Conservation (phyloP, 805 yeast genomes). For the Wickerhamiella slavikovae region DNA sequence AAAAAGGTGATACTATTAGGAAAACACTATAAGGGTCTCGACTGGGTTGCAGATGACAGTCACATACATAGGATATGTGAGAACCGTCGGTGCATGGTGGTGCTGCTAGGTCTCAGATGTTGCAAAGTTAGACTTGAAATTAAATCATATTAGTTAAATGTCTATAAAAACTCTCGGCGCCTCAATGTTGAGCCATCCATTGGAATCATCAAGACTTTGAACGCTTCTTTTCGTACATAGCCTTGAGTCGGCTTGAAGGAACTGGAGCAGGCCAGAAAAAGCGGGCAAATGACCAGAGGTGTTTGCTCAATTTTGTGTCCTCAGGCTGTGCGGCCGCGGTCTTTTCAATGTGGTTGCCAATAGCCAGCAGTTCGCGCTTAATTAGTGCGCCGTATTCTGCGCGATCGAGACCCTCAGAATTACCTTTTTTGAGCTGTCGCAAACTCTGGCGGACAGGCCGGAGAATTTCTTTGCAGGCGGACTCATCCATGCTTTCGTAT, state of each 20-base stretch:
- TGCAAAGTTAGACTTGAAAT: no score
- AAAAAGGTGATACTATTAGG: no score
- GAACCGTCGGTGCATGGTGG: no score
- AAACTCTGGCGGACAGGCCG: constrained; percentile 50
- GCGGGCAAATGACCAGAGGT: constrained; percentile 69
- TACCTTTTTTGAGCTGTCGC: constrained; percentile 46
- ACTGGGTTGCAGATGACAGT: no score
- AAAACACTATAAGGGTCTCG: no score
- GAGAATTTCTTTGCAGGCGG: constrained; percentile 36
- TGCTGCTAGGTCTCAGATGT: no score
- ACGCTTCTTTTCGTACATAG: constrained; percentile 37
- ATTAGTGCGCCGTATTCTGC: constrained; percentile 58
- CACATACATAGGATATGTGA: no score
- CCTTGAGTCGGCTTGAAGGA: constrained; percentile 40
- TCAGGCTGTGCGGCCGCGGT: constrained; percentile 15
- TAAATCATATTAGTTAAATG: no score
- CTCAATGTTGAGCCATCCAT: no score
- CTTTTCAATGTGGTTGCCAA: constrained; percentile 49
- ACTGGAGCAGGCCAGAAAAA: constrained; percentile 78
- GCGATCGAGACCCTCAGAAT: constrained; percentile 42
- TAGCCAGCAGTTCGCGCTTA: constrained; percentile 42
- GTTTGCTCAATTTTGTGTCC: constrained; percentile 29
- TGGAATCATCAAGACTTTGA: background rate
- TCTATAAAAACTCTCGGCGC: no score
- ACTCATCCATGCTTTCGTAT: constrained; percentile 64